phyloP scores from a whole-genome alignment of 1,284 basidiomycete species.

The Rhodotorula glutinis region DNA sequence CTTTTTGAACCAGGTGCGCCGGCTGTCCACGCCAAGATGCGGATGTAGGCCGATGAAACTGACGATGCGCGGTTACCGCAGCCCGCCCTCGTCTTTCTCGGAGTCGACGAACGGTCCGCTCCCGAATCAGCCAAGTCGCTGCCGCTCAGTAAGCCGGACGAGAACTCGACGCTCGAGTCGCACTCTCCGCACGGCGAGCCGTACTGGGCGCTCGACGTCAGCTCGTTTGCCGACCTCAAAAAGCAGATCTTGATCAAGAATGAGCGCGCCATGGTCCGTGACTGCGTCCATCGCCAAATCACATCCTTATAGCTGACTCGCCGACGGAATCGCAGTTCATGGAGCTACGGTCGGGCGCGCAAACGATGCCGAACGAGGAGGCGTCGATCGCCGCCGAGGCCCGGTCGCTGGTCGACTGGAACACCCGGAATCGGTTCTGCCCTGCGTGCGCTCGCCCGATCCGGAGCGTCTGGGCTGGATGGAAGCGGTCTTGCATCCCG shows the following conservation, averaged over 20 bases:
- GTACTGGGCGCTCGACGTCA: constrained; percentile 74
- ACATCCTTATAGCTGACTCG: too few species aligned
- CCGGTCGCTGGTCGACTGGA: constrained; percentile 84
- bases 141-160: constrained; percentile 47
- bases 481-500: constrained; percentile 81
- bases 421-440: constrained; percentile 84
- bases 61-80: not conserved
- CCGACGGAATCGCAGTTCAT: too few species aligned
- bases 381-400: constrained; percentile 72
- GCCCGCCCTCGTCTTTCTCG: constrained; percentile 63
- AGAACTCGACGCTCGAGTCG: constrained; percentile 51
- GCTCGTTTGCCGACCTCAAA: constrained; percentile 56
- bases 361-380: constrained; percentile 56
- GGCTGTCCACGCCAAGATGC: too few species aligned
- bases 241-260: constrained; percentile 48
- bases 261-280: constrained; percentile 45
- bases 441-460: constrained; percentile 76
- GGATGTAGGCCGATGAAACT: too few species aligned
- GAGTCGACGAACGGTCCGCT: constrained; percentile 65
- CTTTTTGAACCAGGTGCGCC: constrained; percentile 32
- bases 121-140: constrained; percentile 53
- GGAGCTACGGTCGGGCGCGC: constrained; percentile 51
- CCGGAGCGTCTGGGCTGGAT: constrained; percentile 90
- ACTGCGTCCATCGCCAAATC: too few species aligned
- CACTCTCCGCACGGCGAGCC: constrained; percentile 67